Percentiles rank a stretch among this genome's conserved stretches.
These are phyloP conservation scores for Malassezia cuniculi DNA, from an alignment of 1,284 basidiomycete species.

Conservation along the genomic window DNA sequence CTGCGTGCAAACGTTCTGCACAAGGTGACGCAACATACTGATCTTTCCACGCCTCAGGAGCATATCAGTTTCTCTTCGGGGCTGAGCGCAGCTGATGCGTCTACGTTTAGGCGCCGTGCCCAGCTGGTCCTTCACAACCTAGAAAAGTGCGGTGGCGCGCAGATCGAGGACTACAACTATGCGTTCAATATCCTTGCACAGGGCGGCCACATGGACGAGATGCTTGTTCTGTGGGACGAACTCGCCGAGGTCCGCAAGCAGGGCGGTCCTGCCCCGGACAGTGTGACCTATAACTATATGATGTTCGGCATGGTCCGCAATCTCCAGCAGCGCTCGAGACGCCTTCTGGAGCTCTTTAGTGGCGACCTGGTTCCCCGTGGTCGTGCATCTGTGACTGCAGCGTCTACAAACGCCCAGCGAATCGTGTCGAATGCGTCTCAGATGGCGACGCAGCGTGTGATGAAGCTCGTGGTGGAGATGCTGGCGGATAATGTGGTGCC, in stretches of 20 bases:
- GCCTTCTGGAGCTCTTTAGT: not conserved
- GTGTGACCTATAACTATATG: slow-evolving; percentile 24
- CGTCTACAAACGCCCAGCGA: slow-evolving; percentile 13
- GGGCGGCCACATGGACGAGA: slow-evolving; percentile 24
- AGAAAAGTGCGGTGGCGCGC: not conserved
- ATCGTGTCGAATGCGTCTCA: slow-evolving; percentile 21
- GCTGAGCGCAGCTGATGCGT: slow-evolving; percentile 3
- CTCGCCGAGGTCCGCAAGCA: slow-evolving; percentile 14
- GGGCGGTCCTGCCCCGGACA: slow-evolving; percentile 13
- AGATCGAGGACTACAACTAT: slow-evolving; percentile 21
- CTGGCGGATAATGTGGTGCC: slow-evolving; percentile 20
- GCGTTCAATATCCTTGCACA: slow-evolving; percentile 22
- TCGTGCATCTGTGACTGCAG: slow-evolving; percentile 11
- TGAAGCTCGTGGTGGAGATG: slow-evolving; percentile 27
- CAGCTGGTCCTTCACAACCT: slow-evolving; percentile 4
- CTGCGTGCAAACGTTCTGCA: not conserved
- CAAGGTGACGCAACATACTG: not conserved
- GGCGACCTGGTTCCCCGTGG: slow-evolving; percentile 15
- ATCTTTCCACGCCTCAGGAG: slow-evolving; percentile 9
- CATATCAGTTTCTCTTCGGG: no score
- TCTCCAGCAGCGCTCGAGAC: slow-evolving; percentile 20
- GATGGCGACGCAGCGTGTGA: slow-evolving; percentile 21
- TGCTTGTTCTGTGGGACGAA: slow-evolving; percentile 28
- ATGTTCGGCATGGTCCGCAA: slow-evolving; percentile 31
- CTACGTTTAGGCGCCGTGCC: slow-evolving; percentile 1